Evolutionary conservation across 768 basidiomycete genomes (phyloP).

Genomic region (Agaricus subrufescens): DNA sequence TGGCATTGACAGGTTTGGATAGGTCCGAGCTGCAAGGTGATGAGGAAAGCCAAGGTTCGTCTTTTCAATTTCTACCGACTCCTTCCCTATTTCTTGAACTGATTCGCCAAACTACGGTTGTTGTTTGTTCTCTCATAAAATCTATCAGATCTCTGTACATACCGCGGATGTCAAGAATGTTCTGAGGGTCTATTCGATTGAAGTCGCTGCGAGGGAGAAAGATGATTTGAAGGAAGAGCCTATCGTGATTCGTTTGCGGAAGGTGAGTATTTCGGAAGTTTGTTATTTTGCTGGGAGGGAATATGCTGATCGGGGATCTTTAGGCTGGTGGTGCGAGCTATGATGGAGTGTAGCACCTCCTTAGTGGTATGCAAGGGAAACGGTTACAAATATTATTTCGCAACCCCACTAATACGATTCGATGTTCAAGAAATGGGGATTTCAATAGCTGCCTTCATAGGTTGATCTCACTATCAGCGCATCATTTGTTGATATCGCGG

Average conservation of each 20-base stretch:
- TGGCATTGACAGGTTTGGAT: slow-evolving; percentile 57
- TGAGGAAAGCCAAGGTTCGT: slow-evolving; percentile 87
- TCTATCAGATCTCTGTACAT: slow-evolving; percentile 82
- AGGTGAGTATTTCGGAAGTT: slow-evolving; percentile 41
- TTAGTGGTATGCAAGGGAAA: neutral
- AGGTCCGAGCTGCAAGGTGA: slow-evolving; percentile 76
- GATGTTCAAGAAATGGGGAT: too few relatives aligned
- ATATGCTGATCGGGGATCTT: slow-evolving; percentile 10
- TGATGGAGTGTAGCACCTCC: slow-evolving; percentile 61
- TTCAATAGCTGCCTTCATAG: too few relatives aligned
- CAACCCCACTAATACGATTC: neutral
- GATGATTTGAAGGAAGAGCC: slow-evolving; percentile 87
- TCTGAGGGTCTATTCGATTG: slow-evolving; percentile 76
- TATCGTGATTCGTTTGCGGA: slow-evolving; percentile 76
- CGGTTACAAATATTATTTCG: neutral
- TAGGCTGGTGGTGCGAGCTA: slow-evolving; percentile 89
- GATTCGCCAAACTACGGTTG: slow-evolving; percentile 17
- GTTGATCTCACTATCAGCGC: too few relatives aligned
- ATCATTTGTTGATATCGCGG: too few relatives aligned
- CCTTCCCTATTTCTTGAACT: slow-evolving; percentile 12
- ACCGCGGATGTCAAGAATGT: slow-evolving; percentile 81
- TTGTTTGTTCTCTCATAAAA: slow-evolving; percentile 8
- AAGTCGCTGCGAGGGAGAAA: slow-evolving; percentile 79
- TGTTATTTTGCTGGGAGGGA: slow-evolving; percentile 4
- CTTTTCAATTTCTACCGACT: slow-evolving; percentile 11